Percentiles rank a stretch among this genome's conserved stretches.
Conservation (phyloP, 805 yeast species). For the Vanderwaltozyma verrucispora region DNA sequence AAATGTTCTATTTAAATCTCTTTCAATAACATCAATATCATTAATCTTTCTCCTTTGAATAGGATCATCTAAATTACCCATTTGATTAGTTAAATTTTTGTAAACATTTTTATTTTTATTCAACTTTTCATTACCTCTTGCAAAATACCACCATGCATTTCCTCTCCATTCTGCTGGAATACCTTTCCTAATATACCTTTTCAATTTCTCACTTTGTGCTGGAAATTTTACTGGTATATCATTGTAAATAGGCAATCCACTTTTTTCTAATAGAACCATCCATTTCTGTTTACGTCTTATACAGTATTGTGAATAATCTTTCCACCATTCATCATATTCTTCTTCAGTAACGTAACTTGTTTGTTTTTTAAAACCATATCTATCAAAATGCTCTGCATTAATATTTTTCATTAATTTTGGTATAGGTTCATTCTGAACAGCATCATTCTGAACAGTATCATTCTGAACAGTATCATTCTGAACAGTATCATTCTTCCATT, state of each 20-base stretch:
- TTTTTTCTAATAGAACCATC: slow-evolving; percentile 53
- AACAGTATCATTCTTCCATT: neutral
- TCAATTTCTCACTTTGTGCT: slow-evolving; percentile 64
- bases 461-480: too few relatives aligned
- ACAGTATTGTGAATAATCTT: slow-evolving; percentile 51
- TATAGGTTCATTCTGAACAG: neutral
- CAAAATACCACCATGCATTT: slow-evolving; percentile 91
- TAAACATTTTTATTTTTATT: slow-evolving; percentile 66
- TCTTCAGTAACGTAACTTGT: slow-evolving; percentile 40
- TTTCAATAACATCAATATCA: slow-evolving; percentile 86
- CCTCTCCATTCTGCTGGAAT: slow-evolving; percentile 98
- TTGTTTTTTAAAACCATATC: slow-evolving; percentile 80
- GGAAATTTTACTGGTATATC: slow-evolving; percentile 62
- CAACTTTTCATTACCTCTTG: slow-evolving; percentile 68
- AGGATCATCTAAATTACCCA: slow-evolving; percentile 38
- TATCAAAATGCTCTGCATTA: slow-evolving; percentile 37
- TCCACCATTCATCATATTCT: slow-evolving; percentile 71
- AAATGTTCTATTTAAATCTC: slow-evolving; percentile 88
- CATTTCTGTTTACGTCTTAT: slow-evolving; percentile 66
- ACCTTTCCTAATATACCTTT: slow-evolving; percentile 79
- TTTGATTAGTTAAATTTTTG: slow-evolving; percentile 52
- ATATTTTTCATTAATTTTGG: neutral
- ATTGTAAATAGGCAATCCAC: slow-evolving; percentile 45
- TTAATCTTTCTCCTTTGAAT: slow-evolving; percentile 4
- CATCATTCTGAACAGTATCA: too few relatives aligned